phyloP scores from a whole-genome alignment of 306 rosid genomes.

The Pterocarpus macrocarpus region DNA sequence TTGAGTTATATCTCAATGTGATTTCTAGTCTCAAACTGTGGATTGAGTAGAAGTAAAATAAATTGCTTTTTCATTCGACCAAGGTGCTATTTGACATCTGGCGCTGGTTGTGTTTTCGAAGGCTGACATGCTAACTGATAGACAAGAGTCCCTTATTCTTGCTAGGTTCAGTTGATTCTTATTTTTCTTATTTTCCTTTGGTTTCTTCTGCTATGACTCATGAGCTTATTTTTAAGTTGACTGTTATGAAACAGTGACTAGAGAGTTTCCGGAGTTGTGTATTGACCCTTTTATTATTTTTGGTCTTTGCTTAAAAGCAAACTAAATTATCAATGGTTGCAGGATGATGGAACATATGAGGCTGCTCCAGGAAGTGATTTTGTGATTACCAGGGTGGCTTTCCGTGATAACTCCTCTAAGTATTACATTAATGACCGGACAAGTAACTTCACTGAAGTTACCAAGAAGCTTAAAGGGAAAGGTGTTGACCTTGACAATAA shows the following conservation, averaged over 20 bases:
- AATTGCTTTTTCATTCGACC: no score
- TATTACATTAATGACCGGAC: conserved; percentile 82
- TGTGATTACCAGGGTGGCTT: conserved; percentile 85
- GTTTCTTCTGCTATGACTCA: neutral
- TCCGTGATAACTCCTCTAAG: conserved; percentile 92
- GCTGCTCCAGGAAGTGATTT: conserved; percentile 88
- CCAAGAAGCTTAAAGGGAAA: conserved; percentile 91
- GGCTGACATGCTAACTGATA: neutral
- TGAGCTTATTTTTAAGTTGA: conserved; percentile 13
- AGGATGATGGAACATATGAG: conserved; percentile 86
- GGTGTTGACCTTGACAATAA: conserved; percentile 98
- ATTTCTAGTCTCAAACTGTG: no score
- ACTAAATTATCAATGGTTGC: conserved; percentile 32
- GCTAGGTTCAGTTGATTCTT: neutral
- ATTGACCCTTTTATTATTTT: neutral
- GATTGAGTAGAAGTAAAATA: no score
- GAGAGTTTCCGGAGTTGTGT: conserved; percentile 5
- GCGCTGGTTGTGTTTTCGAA: neutral
- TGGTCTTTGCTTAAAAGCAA: neutral
- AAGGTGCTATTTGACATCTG: neutral
- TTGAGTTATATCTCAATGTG: no score
- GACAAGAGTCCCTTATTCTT: neutral
- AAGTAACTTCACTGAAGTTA: conserved; percentile 96
- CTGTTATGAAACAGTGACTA: neutral
- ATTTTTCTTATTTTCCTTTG: neutral